phyloP scores from a whole-genome alignment of 768 basidiomycete genomes.

The Mycena epipterygia region DNA sequence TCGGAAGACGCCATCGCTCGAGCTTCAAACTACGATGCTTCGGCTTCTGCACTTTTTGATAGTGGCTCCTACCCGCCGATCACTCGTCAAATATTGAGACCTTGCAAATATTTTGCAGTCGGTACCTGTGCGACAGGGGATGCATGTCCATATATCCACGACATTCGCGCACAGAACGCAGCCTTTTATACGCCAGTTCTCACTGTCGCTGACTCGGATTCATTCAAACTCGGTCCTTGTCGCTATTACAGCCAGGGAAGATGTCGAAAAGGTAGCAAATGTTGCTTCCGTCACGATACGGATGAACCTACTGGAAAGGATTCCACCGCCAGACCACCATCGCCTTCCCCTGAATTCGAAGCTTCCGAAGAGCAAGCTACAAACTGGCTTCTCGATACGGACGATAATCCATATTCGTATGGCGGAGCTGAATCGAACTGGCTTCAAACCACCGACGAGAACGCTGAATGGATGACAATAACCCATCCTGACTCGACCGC shows the following conservation, averaged over 20 bases:
- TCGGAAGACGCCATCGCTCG: slow-evolving; percentile 11
- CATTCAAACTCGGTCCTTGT: neutral
- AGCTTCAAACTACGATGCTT: neutral
- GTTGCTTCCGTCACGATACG: slow-evolving; percentile 17
- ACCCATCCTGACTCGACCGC: neutral
- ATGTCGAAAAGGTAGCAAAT: slow-evolving; percentile 12
- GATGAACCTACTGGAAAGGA: neutral
- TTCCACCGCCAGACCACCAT: neutral
- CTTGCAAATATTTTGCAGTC: slow-evolving; percentile 25
- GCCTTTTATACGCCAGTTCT: neutral
- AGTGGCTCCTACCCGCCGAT: neutral
- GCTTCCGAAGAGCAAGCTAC: neutral
- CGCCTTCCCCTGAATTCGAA: neutral
- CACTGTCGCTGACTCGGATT: neutral
- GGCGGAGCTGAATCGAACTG: neutral
- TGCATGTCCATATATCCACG: slow-evolving; percentile 13
- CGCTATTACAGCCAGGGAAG: slow-evolving; percentile 4
- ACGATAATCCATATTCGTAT: neutral
- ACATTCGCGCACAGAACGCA: slow-evolving; percentile 11
- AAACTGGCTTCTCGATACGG: slow-evolving; percentile 1
- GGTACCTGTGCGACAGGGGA: slow-evolving; percentile 11
- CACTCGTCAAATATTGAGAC: neutral
- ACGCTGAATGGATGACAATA: neutral
- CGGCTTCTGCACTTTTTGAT: neutral
- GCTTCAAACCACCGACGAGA: neutral